Conservation (phyloP, 768 basidiomycete genomes). For the Guyanaporus albipodus region DNA sequence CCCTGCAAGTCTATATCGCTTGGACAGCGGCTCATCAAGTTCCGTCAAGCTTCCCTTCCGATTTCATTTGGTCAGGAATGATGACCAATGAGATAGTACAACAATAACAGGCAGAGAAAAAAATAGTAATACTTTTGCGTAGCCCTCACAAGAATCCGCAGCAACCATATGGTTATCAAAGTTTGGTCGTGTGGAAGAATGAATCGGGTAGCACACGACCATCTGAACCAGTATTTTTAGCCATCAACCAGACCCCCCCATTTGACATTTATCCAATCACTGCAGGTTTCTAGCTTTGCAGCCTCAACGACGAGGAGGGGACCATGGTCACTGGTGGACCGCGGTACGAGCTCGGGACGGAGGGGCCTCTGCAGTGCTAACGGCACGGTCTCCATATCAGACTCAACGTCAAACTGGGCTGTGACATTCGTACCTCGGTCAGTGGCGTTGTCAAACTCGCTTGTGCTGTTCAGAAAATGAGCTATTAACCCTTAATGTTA, state of each 20-base stretch:
- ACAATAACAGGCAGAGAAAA: constrained; percentile 21
- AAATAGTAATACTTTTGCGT: constrained; percentile 20
- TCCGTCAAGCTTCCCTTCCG: constrained; percentile 20
- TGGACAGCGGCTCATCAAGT: constrained; percentile 20
- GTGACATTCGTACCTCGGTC: constrained; percentile 17
- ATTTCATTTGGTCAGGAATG: constrained; percentile 12
- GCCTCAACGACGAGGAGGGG: constrained; percentile 10
- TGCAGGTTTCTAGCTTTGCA: constrained; percentile 3
- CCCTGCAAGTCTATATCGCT: constrained; percentile 27
- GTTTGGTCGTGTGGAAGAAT: constrained; percentile 2
- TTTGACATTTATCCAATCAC: constrained; percentile 23
- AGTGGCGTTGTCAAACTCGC: constrained; percentile 22
- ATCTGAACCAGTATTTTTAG: constrained; percentile 12
- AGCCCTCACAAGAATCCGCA: neutral
- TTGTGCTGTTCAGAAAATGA: constrained; percentile 11
- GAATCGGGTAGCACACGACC: neutral
- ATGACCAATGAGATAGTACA: constrained; percentile 2
- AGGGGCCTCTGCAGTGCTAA: constrained; percentile 18
- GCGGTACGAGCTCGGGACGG: constrained; percentile 21
- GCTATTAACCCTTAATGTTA: neutral
- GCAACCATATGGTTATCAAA: constrained; percentile 6
- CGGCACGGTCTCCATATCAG: constrained; percentile 6
- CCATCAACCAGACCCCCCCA: neutral
- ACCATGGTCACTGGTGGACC: neutral
- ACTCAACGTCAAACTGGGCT: neutral